A percentile compares a stretch with the other conserved stretches of the same genome.
Conservation (phyloP, 352 stramenopile genomes). For the Pythium graminicola region DNA sequence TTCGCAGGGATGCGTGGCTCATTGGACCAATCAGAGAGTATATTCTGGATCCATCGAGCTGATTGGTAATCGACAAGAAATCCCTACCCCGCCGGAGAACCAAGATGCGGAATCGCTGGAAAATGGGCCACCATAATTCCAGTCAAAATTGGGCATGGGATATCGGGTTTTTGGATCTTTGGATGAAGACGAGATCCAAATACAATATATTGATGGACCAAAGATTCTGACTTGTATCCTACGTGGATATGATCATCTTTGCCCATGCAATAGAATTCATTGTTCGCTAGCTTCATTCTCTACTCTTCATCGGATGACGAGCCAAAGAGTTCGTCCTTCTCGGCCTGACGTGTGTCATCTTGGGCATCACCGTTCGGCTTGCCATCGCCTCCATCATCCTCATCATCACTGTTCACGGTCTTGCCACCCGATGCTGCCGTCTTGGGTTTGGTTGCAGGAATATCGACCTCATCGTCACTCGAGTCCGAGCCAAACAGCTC, state of each 20-base stretch:
- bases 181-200: too few relatives aligned
- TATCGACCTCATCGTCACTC: conserved; percentile 35
- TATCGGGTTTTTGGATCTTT: too few relatives aligned
- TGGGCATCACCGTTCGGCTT: conserved; percentile 23
- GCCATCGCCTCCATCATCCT: conserved; percentile 32
- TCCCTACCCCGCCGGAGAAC: not conserved
- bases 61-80: too few relatives aligned
- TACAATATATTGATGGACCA: too few relatives aligned
- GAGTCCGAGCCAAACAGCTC: conserved; percentile 84
- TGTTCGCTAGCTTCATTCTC: not conserved
- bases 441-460: conserved; percentile 18
- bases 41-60: too few relatives aligned
- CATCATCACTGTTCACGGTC: conserved; percentile 33
- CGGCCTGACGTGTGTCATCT: conserved; percentile 36
- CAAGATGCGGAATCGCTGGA: not conserved
- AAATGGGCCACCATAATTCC: not conserved
- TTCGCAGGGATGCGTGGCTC: conserved; percentile 4
- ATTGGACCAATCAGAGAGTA: conserved; percentile 24
- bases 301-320: conserved; percentile 80
- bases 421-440: conserved; percentile 8
- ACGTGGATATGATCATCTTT: not conserved
- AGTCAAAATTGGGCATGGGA: too few relatives aligned
- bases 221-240: too few relatives aligned
- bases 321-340: conserved; percentile 82
- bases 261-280: not conserved